A percentile compares a stretch with the other conserved stretches of the same genome.
These are phyloP conservation scores for Coemansia sp. DNA, from an alignment of 192 early-diverging fungal genomes.

Conservation along the genomic window DNA sequence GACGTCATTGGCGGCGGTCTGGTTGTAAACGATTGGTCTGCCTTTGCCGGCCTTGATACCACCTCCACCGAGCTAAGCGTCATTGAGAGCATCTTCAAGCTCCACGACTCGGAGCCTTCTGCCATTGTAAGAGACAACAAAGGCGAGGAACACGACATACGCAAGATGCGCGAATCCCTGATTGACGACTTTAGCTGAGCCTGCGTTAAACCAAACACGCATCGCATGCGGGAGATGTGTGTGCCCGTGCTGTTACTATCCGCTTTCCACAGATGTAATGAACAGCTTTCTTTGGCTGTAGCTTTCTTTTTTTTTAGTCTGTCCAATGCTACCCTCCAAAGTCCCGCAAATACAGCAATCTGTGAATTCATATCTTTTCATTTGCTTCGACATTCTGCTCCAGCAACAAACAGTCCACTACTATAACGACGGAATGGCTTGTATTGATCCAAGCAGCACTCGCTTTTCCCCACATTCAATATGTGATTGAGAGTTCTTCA, in stretches of 20 bases:
- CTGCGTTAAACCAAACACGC: too few species aligned
- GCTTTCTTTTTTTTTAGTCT: too few species aligned
- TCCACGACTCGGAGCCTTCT: constrained; percentile 87
- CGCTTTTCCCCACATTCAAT: too few species aligned
- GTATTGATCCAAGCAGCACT: too few species aligned
- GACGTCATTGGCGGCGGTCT: constrained; percentile 96
- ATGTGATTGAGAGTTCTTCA: too few species aligned
- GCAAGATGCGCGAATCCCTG: constrained; percentile 79
- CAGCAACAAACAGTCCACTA: too few species aligned
- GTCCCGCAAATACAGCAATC: too few species aligned
- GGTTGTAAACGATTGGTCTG: constrained; percentile 98
- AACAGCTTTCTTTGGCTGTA: neutral
- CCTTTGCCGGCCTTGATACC: constrained; percentile 96
- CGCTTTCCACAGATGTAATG: neutral
- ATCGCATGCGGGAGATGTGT: constrained; percentile 7
- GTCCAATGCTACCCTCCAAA: too few species aligned
- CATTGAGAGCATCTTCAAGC: constrained; percentile 96
- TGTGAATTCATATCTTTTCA: too few species aligned
- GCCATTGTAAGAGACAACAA: constrained; percentile 79
- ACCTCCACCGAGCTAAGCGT: constrained; percentile 96
- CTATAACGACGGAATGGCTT: too few species aligned
- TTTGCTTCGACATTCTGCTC: too few species aligned
- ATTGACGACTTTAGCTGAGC: constrained; percentile 76
- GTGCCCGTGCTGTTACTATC: constrained; percentile 10
- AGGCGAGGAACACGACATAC: too few species aligned